A percentile compares a stretch with the other conserved stretches of the same genome.
These are phyloP conservation scores for Dalbergia cultrata DNA, from an alignment of 306 rosid genomes.

Conservation along the genomic window DNA sequence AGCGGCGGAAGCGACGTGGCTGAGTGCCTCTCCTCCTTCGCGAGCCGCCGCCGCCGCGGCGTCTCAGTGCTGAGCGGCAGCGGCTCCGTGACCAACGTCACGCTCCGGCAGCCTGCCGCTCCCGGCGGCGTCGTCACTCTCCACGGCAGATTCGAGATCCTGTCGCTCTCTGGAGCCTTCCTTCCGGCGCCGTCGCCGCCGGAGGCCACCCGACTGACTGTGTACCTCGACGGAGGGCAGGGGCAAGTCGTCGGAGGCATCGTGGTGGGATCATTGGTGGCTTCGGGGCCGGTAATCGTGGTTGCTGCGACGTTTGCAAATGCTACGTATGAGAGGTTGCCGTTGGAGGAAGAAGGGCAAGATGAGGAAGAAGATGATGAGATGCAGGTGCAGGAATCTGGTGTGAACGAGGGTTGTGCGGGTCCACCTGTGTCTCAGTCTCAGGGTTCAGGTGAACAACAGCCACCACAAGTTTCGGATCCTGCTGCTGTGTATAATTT, in stretches of 20 bases:
- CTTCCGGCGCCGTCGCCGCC: conserved; percentile 87
- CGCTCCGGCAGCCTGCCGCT: conserved; percentile 72
- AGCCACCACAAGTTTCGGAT: conserved; percentile 47
- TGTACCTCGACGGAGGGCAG: conserved; percentile 74
- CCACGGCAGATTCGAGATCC: conserved; percentile 76
- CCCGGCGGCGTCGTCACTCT: conserved; percentile 67
- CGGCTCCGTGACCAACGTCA: conserved; percentile 75
- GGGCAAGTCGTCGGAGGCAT: conserved; percentile 87
- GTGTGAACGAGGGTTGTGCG: conserved; percentile 46
- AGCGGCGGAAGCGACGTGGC: conserved; percentile 71
- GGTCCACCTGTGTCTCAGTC: conserved; percentile 41
- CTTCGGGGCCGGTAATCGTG: conserved; percentile 78
- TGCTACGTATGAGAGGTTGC: conserved; percentile 80
- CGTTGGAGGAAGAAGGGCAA: conserved; percentile 65
- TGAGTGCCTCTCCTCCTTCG: conserved; percentile 68
- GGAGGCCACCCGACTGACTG: conserved; percentile 66
- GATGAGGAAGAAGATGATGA: conserved; percentile 67
- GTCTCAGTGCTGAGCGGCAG: conserved; percentile 79
- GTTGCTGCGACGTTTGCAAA: conserved; percentile 84
- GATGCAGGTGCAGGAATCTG: conserved; percentile 54
- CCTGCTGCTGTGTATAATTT: conserved; percentile 52
- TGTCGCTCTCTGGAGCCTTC: conserved; percentile 80
- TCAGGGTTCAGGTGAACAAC: conserved; percentile 52
- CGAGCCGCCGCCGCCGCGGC: conserved; percentile 81
- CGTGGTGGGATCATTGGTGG: conserved; percentile 72